Evolutionary conservation across 2,329 filamentous ascomycete species (phyloP).

Genomic region (Clathrospora elynae): DNA sequence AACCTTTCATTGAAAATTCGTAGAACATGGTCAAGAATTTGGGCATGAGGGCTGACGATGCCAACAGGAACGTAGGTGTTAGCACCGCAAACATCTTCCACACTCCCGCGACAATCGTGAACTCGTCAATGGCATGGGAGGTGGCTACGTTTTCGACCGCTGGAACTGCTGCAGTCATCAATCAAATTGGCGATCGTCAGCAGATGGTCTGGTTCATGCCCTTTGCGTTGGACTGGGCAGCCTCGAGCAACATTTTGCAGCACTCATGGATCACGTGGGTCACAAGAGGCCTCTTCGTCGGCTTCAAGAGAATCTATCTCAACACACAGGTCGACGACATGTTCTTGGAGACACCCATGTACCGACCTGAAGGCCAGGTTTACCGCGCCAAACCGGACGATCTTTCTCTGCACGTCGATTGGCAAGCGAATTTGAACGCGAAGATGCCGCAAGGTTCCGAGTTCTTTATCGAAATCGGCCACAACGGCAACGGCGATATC

Average conservation of each 20-base stretch:
- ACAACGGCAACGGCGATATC: slow-evolving; percentile 49
- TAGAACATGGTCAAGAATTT: neutral
- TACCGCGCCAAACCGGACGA: slow-evolving; percentile 55
- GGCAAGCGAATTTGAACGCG: slow-evolving; percentile 38
- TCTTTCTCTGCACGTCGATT: slow-evolving; percentile 36
- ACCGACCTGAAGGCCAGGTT: slow-evolving; percentile 52
- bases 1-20: too few species aligned
- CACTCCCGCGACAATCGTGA: slow-evolving; percentile 62
- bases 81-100: slow-evolving; percentile 57
- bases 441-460: slow-evolving; percentile 43
- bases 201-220: slow-evolving; percentile 67
- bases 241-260: slow-evolving; percentile 63
- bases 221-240: slow-evolving; percentile 59
- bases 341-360: slow-evolving; percentile 57
- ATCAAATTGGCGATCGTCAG: slow-evolving; percentile 61
- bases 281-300: slow-evolving; percentile 63
- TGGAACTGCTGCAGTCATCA: slow-evolving; percentile 64
- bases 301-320: slow-evolving; percentile 61
- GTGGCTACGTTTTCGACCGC: slow-evolving; percentile 55
- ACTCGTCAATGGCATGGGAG: slow-evolving; percentile 59
- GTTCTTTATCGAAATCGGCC: slow-evolving; percentile 46
- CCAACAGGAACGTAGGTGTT: slow-evolving; percentile 30
- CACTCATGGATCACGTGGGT: slow-evolving; percentile 68
- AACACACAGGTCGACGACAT: slow-evolving; percentile 67
- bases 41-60: slow-evolving; percentile 8